phyloP scores from a whole-genome alignment of 2,329 filamentous ascomycete genomes.

The Trichocomaceae sp. region DNA sequence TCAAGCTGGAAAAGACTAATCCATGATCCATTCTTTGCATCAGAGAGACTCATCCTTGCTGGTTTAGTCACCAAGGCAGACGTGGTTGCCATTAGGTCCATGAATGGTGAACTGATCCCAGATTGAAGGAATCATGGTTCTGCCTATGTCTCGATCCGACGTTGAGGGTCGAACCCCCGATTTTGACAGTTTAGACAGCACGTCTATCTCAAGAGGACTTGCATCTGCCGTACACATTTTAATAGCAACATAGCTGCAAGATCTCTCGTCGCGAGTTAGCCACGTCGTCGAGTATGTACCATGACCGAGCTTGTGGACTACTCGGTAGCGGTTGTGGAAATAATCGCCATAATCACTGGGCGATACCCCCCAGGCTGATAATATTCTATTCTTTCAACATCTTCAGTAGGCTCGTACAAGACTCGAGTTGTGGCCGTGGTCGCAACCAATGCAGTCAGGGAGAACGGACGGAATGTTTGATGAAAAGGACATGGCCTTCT shows the following conservation, averaged over 20 bases:
- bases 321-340: conserved; percentile 29
- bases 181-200: conserved; percentile 1
- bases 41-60: conserved; percentile 18
- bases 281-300: conserved; percentile 31
- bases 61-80: conserved; percentile 19
- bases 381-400: too few species aligned
- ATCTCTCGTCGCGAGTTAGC: conserved; percentile 23
- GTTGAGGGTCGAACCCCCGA: not conserved
- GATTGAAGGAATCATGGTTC: conserved; percentile 15
- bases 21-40: conserved; percentile 18
- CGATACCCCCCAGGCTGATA: not conserved
- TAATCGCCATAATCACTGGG: conserved; percentile 24
- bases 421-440: too few species aligned
- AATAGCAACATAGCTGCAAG: conserved; percentile 21
- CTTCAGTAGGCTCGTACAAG: too few species aligned
- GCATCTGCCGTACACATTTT: conserved; percentile 17
- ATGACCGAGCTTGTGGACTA: conserved; percentile 38
- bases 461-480: too few species aligned
- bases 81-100: conserved; percentile 22
- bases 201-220: conserved; percentile 15
- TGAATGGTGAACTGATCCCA: conserved; percentile 19
- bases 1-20: conserved; percentile 21
- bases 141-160: not conserved
- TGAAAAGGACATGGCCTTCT: too few species aligned
- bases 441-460: too few species aligned